Conservation (phyloP, 2,329 filamentous ascomycete species). For the Phaeomoniella chlamydospora region DNA sequence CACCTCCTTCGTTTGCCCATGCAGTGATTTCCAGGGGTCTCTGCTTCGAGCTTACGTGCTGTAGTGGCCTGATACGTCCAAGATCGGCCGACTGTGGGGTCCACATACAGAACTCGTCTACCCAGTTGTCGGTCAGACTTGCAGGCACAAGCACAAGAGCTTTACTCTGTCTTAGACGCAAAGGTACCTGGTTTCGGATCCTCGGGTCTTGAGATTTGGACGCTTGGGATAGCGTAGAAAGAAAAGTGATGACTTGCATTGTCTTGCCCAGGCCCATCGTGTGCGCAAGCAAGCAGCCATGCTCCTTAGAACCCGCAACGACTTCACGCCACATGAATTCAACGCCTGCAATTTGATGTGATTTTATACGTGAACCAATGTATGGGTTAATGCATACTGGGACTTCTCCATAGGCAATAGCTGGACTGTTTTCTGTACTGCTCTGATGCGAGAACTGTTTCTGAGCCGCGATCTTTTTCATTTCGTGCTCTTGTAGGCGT, state of each 20-base stretch:
- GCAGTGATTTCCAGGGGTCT: constrained; percentile 32
- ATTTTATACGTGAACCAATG: constrained; percentile 55
- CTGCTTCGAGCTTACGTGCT: constrained; percentile 14
- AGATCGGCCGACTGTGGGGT: constrained; percentile 36
- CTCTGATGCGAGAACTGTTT: not conserved
- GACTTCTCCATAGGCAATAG: not conserved
- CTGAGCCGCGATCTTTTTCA: not conserved
- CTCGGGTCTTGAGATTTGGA: constrained; percentile 41
- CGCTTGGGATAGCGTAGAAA: constrained; percentile 58
- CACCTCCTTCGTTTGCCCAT: constrained; percentile 54
- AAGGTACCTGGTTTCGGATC: constrained; percentile 53
- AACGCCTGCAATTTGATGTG: constrained; percentile 68
- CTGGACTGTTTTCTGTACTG: not conserved
- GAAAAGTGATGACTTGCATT: constrained; percentile 77
- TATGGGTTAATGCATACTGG: constrained; percentile 46
- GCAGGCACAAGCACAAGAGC: constrained; percentile 65
- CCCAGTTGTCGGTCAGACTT: constrained; percentile 66
- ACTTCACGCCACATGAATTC: constrained; percentile 83
- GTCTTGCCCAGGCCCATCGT: constrained; percentile 90
- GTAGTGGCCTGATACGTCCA: constrained; percentile 43
- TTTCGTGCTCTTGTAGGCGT: constrained; percentile 37
- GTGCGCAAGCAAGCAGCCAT: constrained; percentile 73
- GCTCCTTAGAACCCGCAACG: constrained; percentile 43
- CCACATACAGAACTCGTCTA: constrained; percentile 63
- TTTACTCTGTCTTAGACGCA: constrained; percentile 44